These are phyloP conservation scores for Heliamphora exappendiculata DNA, from an alignment of 148 eudicot species.

Conservation along the genomic window DNA sequence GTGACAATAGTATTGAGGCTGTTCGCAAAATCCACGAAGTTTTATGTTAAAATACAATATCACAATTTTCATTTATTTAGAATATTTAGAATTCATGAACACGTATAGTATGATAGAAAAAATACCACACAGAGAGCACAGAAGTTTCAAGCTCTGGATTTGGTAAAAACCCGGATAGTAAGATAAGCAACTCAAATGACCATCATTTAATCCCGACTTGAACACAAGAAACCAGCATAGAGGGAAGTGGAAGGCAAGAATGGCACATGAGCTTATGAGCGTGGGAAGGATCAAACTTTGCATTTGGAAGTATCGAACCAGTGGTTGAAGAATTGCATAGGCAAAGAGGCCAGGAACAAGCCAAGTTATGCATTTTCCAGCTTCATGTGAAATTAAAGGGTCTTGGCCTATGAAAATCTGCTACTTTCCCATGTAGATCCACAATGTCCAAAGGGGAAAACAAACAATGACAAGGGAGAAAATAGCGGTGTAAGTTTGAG, in stretches of 20 bases:
- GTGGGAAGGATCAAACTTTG: slow-evolving; percentile 41
- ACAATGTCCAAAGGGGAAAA: slow-evolving; percentile 26
- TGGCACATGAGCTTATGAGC: slow-evolving; percentile 23
- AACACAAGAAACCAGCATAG: slow-evolving; percentile 35
- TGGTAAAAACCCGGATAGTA: slow-evolving; percentile 33
- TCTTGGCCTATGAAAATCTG: slow-evolving; percentile 38
- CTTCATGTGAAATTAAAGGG: slow-evolving; percentile 34
- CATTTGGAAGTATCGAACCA: slow-evolving; percentile 30
- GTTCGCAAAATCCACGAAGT: too few species aligned
- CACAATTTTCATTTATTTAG: too few species aligned
- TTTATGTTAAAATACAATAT: neutral
- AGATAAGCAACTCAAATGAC: slow-evolving; percentile 28
- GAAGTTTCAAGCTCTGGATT: slow-evolving; percentile 43
- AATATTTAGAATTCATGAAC: neutral
- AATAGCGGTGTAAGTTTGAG: slow-evolving; percentile 28
- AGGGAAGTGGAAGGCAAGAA: slow-evolving; percentile 27
- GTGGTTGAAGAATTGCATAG: slow-evolving; percentile 23
- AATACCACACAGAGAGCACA: slow-evolving; percentile 43
- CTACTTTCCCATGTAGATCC: slow-evolving; percentile 37
- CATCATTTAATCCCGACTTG: slow-evolving; percentile 37
- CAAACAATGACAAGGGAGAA: slow-evolving; percentile 28
- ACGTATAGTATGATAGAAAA: neutral
- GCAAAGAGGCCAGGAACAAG: slow-evolving; percentile 36
- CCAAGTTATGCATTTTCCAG: slow-evolving; percentile 26
- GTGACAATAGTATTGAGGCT: slow-evolving; percentile 37